phyloP scores from a whole-genome alignment of 2,329 filamentous ascomycete genomes.

The Xylariales sp. region DNA sequence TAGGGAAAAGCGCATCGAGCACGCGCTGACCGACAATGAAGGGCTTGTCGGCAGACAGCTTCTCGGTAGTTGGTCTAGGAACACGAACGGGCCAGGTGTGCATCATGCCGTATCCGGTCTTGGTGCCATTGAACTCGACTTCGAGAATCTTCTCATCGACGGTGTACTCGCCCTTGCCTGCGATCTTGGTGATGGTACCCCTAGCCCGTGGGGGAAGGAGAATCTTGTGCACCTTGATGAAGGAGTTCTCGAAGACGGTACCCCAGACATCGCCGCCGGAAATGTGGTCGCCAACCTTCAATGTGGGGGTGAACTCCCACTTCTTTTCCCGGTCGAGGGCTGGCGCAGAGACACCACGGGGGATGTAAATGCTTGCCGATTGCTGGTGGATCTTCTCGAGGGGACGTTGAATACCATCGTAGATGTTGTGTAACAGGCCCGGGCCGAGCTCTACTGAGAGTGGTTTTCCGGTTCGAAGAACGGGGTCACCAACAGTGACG shows the following conservation, averaged over 20 bases:
- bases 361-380: slow-evolving; percentile 92
- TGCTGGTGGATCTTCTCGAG: slow-evolving; percentile 76
- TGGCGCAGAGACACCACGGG: slow-evolving; percentile 83
- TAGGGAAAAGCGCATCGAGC: slow-evolving; percentile 91
- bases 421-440: slow-evolving; percentile 97
- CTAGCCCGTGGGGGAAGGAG: slow-evolving; percentile 84
- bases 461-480: slow-evolving; percentile 86
- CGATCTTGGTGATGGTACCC: slow-evolving; percentile 88
- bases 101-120: slow-evolving; percentile 96
- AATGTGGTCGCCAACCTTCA: slow-evolving; percentile 96
- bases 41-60: slow-evolving; percentile 80
- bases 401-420: slow-evolving; percentile 97
- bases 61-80: slow-evolving; percentile 87
- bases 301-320: slow-evolving; percentile 89
- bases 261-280: slow-evolving; percentile 96
- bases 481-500: slow-evolving; percentile 92
- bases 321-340: slow-evolving; percentile 87
- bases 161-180: slow-evolving; percentile 86
- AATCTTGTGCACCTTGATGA: slow-evolving; percentile 90
- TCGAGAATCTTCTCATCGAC: slow-evolving; percentile 92
- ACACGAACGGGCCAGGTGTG: slow-evolving; percentile 98
- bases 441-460: slow-evolving; percentile 96
- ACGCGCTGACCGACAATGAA: slow-evolving; percentile 97
- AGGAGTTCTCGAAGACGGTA: slow-evolving; percentile 91
- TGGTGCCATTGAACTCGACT: slow-evolving; percentile 95